A percentile compares a stretch with the other conserved stretches of the same genome.
Evolutionary conservation across 345 rosid species (phyloP).

Genomic region (Turnera subulata): DNA sequence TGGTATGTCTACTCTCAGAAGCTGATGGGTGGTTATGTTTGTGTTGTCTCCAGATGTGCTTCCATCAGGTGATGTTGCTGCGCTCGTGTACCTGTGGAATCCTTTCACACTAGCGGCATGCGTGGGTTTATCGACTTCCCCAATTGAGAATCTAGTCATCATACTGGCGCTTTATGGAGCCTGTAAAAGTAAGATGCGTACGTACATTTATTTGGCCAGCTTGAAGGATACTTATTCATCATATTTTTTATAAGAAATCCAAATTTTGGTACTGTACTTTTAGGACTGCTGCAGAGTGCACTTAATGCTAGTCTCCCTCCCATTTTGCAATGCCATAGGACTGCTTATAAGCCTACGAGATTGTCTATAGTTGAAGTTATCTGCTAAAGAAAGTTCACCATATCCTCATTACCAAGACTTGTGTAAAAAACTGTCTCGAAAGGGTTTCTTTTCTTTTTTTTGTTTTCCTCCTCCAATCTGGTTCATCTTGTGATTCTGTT

Average conservation of each 20-base stretch:
- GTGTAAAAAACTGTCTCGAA: too few relatives aligned
- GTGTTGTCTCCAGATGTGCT: constrained; percentile 39
- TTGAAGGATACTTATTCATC: background rate
- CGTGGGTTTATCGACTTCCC: constrained; percentile 86
- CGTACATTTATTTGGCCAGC: background rate
- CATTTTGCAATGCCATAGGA: too few relatives aligned
- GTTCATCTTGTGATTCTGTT: too few relatives aligned
- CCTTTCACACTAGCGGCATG: constrained; percentile 83
- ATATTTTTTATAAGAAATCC: background rate
- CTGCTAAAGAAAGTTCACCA: too few relatives aligned
- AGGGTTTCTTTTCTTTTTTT: too few relatives aligned
- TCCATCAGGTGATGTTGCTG: constrained; percentile 77
- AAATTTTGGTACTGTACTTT: background rate
- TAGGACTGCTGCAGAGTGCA: background rate
- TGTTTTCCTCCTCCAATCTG: too few relatives aligned
- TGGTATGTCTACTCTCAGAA: background rate
- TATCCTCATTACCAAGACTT: too few relatives aligned
- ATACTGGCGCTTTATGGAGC: constrained; percentile 74
- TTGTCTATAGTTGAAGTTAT: too few relatives aligned
- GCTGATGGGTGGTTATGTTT: constrained; percentile 17
- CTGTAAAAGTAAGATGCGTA: constrained; percentile 53
- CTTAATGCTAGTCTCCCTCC: background rate
- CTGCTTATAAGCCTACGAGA: too few relatives aligned
- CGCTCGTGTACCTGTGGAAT: constrained; percentile 81
- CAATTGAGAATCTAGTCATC: constrained; percentile 67